These are phyloP conservation scores for Globisporangium nagaii DNA, from an alignment of 352 stramenopile species.

Conservation along the genomic window DNA sequence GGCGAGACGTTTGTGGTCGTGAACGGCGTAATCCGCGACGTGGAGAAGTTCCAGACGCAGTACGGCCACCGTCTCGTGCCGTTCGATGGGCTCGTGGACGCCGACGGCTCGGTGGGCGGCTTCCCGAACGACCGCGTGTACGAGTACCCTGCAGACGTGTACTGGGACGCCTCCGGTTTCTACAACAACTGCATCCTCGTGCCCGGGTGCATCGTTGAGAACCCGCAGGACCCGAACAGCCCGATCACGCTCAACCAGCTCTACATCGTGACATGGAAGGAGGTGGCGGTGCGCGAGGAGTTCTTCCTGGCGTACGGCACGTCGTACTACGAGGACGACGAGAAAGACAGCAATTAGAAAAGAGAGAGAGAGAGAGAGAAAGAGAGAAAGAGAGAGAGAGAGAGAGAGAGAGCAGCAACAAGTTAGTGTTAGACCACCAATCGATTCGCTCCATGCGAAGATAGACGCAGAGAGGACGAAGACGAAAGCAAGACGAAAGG, in stretches of 20 bases:
- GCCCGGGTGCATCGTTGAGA: constrained; percentile 75
- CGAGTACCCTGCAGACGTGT: constrained; percentile 78
- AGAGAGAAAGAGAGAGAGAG: constrained; percentile 32
- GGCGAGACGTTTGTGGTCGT: constrained; percentile 87
- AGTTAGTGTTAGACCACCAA: constrained; percentile 1
- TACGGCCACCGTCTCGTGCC: constrained; percentile 77
- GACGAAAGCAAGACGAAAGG: background rate
- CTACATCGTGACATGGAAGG: constrained; percentile 88
- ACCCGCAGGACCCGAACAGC: constrained; percentile 69
- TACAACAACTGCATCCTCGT: constrained; percentile 91
- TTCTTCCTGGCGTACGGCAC: constrained; percentile 88
- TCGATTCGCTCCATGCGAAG: background rate
- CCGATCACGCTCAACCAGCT: constrained; percentile 81
- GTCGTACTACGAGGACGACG: constrained; percentile 85
- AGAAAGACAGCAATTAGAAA: constrained; percentile 40
- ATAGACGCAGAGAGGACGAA: constrained; percentile 7
- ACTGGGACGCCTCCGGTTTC: constrained; percentile 84
- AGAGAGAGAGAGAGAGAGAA: constrained; percentile 15
- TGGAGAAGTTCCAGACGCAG: constrained; percentile 87
- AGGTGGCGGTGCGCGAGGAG: constrained; percentile 75
- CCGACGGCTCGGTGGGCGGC: constrained; percentile 74
- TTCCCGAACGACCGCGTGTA: constrained; percentile 88
- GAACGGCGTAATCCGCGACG: constrained; percentile 78
- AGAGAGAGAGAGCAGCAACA: constrained; percentile 12
- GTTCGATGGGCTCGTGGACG: constrained; percentile 81